These are phyloP conservation scores for Sporobolomyces roseus DNA, from an alignment of 768 basidiomycete species.

Conservation along the genomic window DNA sequence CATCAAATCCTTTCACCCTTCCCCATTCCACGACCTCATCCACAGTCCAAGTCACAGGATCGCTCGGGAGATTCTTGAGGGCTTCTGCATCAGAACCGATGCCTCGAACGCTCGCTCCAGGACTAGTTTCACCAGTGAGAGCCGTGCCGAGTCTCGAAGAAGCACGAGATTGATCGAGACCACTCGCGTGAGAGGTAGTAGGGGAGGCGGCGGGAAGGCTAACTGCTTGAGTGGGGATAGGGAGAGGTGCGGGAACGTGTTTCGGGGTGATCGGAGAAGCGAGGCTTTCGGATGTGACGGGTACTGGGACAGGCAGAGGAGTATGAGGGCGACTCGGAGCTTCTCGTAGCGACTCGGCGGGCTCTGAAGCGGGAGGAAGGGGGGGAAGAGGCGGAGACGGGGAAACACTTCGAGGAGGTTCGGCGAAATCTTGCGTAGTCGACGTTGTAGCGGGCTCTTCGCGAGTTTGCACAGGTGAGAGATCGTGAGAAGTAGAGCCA, in stretches of 20 bases:
- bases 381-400: not conserved
- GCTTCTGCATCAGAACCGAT: not conserved
- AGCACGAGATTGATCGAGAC: slow-evolving; percentile 21
- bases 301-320: not conserved
- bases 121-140: slow-evolving; percentile 22
- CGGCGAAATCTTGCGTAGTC: not conserved
- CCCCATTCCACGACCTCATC: slow-evolving; percentile 89
- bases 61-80: slow-evolving; percentile 3
- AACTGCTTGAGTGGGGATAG: not conserved
- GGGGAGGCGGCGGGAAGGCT: slow-evolving; percentile 2
- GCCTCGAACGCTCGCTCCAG: slow-evolving; percentile 5
- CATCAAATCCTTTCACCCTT: slow-evolving; percentile 75
- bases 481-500: not conserved
- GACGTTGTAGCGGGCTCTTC: slow-evolving; percentile 2
- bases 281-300: not conserved
- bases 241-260: not conserved
- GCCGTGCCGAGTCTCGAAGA: slow-evolving; percentile 16
- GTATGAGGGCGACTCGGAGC: not conserved
- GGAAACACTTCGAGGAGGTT: not conserved
- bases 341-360: not conserved
- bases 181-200: slow-evolving; percentile 11
- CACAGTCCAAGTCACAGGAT: slow-evolving; percentile 63
- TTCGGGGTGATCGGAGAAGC: not conserved
- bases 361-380: not conserved
- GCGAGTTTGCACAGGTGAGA: not conserved